Percentiles rank a stretch among this genome's conserved stretches.
Conservation (phyloP, 176 grass and related monocot species). For the Zoysia japonica region DNA sequence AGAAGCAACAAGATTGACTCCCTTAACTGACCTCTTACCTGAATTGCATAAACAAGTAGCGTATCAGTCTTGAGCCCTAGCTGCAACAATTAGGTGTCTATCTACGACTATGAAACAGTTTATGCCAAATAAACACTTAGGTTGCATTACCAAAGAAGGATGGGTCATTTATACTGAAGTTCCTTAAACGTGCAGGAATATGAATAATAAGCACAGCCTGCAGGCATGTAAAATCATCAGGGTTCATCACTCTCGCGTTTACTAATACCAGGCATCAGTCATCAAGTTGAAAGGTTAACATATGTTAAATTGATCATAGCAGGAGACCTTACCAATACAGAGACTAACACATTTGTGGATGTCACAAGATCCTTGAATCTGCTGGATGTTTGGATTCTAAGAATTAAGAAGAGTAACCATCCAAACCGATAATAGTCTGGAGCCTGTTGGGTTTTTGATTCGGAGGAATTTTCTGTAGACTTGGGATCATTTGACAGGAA, state of each 20-base stretch:
- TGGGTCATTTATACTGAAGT: slow-evolving; percentile 60
- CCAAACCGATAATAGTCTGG: slow-evolving; percentile 86
- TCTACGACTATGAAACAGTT: slow-evolving; percentile 3
- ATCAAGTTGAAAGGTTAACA: slow-evolving; percentile 6
- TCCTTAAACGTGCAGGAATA: slow-evolving; percentile 69
- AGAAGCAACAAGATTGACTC: slow-evolving; percentile 78
- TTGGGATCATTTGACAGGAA: slow-evolving; percentile 65
- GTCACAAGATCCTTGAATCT: slow-evolving; percentile 93
- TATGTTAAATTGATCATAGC: slow-evolving; percentile 2
- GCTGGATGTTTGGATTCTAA: slow-evolving; percentile 74
- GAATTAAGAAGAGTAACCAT: slow-evolving; percentile 86
- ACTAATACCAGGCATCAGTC: slow-evolving; percentile 25
- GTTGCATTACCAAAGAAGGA: slow-evolving; percentile 64
- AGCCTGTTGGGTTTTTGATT: slow-evolving; percentile 39
- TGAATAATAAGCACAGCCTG: slow-evolving; percentile 92
- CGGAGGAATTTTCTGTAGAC: slow-evolving; percentile 43
- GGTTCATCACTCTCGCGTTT: slow-evolving; percentile 25
- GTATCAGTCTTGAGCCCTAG: slow-evolving; percentile 26
- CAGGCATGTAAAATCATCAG: slow-evolving; percentile 31
- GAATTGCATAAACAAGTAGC: slow-evolving; percentile 39
- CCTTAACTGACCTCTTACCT: slow-evolving; percentile 89
- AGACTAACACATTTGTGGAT: slow-evolving; percentile 79
- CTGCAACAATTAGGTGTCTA: slow-evolving; percentile 8
- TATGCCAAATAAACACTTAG: slow-evolving; percentile 20
- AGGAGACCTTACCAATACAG: slow-evolving; percentile 60